These are phyloP conservation scores for Silene conica DNA, from an alignment of 148 eudicot species.

Conservation along the genomic window DNA sequence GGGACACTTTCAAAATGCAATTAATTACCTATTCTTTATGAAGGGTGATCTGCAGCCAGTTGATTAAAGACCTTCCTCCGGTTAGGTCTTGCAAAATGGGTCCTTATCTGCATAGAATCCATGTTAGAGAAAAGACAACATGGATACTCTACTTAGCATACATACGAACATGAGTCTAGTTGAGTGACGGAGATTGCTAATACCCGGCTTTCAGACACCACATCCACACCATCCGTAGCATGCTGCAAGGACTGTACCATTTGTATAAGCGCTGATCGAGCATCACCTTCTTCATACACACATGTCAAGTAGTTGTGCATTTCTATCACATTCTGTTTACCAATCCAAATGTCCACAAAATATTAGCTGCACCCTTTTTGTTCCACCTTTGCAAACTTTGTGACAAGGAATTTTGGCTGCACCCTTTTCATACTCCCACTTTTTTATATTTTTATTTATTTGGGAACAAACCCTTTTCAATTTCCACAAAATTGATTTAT, in stretches of 20 bases:
- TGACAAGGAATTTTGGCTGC: no score
- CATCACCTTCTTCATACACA: conserved; percentile 98
- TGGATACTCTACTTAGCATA: no score
- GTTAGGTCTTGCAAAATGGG: conserved; percentile 97
- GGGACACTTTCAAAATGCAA: no score
- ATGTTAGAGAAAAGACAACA: conserved; percentile 3
- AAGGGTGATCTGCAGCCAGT: conserved; percentile 40
- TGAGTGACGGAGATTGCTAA: not conserved
- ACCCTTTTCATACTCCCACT: no score
- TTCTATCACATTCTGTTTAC: conserved; percentile 72
- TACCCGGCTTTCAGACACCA: conserved; percentile 95
- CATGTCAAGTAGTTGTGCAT: conserved; percentile 96
- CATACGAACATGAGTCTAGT: not conserved
- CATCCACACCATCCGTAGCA: conserved; percentile 91
- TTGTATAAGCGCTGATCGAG: conserved; percentile 86
- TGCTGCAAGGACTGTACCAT: conserved; percentile 95
- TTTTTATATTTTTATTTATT: no score
- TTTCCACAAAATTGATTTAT: no score
- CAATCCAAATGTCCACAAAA: not conserved
- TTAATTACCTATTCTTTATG: conserved; percentile 57
- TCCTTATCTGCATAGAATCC: conserved; percentile 53
- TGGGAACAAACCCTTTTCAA: no score
- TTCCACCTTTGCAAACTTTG: no score
- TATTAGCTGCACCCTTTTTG: no score
- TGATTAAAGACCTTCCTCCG: conserved; percentile 80